Evolutionary conservation across 345 rosid species (phyloP), one percentile per base, ranked within the genome.

Genomic region (Jatropha curcas): DNA sequence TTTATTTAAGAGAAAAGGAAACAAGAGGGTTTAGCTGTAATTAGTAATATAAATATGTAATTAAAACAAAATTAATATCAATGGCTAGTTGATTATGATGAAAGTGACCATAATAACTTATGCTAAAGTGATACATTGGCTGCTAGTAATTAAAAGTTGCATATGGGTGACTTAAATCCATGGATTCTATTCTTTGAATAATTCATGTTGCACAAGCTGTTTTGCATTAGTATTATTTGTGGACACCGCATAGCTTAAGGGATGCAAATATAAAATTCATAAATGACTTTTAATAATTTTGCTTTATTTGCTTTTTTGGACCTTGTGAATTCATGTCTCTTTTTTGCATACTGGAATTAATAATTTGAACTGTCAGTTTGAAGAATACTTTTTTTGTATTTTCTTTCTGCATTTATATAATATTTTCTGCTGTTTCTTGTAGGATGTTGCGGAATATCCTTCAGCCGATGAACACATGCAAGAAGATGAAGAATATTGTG

Each of bases 401-500:
- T 33, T 22, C 39, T 5, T 69, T 20, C 37, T 55, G 33, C 35
- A 35, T 16, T 72, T 63, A 43, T 39, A 70, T 46, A 65, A 76
- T 73, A 37, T 53, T 60, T 19, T 74, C 8, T 73, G 45, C 65
- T 78, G 55, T n/a, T 66, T 80, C 22, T 73, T 65, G 65, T 71
- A 95, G 96, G 89, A 88, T 75, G 82, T 30, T 55, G 69, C 66
- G 35, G 86, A 80, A 50, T 84, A 84, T 74, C 82, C 76, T 81
- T 75, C 83, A 65, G 70, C 80, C 0, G 83, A 82, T 70, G 92
- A 86, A 46, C 70, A 65, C 65, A 71, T 65, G 76, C 67, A 70
- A 68, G 89, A 86, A 64, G 89, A 75, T 65, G 91, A 74, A 12
- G 87, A 86, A 46, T 85, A 79, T 41, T 95, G 99, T 75, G 94